Base-by-base conservation (phyloP, 345 rosid genomes). In the Microcos paniculata region DNA sequence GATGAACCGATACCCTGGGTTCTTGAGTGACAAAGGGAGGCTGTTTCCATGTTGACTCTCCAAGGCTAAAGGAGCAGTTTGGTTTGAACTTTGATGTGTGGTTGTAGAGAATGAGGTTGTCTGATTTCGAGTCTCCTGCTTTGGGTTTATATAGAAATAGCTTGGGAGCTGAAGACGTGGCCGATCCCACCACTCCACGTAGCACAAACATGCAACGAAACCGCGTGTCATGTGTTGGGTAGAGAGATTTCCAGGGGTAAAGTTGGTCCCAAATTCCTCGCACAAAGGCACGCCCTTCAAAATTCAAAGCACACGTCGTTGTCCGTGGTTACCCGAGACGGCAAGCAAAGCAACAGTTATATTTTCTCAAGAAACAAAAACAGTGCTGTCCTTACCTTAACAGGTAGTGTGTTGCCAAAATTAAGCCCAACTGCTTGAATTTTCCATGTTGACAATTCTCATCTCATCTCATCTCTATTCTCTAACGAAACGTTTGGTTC, bases 261-360 rank as follows among this genome's bases (percentile, higher is more conserved):
- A 10, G 19, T 18, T 38, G 38, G 38, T 56, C 65, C 53, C 38
- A 38, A 55, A 55, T 8, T 38, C 28, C 31, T 11, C 21, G 12
- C 23, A 4, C 23, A 30, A 7, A 26, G 78, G 79, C 76, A 76
- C 71, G 51, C 75, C 33, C 38, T 40, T 72, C 72, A 21, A 72
- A 59, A 49, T 15, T 12, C 49, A n/a, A 21, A 19, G 0, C 57
- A 57, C 55, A 62, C 76, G 76, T 76, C 70, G 23, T 10, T 55
- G 46, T 61, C 72, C 30, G 13, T 4, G 11, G 40, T 35, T 35
- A 3, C 6, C 40, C 40, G 6, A 35, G 40, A 7, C 40, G 40
- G 40, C 40, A 35, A 35, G 40, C 3, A 35, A 35, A 35, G 40
- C 40, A 35, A 35, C 40, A 35, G 5, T 35, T 1, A 3, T 35